Evolutionary conservation across 306 rosid genomes (phyloP), one percentile per base, ranked within the genome.

Genomic region (Senna tora): DNA sequence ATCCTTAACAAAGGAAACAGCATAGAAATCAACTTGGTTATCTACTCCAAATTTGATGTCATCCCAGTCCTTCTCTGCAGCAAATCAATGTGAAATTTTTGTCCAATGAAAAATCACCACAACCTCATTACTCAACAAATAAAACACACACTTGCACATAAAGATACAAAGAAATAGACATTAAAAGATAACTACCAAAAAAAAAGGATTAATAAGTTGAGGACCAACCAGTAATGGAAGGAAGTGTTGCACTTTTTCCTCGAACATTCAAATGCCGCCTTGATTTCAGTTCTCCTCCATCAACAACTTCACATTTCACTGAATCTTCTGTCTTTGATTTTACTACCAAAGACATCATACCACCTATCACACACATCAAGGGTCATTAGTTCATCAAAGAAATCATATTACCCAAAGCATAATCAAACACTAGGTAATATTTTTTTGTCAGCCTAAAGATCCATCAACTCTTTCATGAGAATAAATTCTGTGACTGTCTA

Each of bases 31-130:
- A 78, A 94, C 97, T 88, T 85, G 46, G 85, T 94, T 94, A 70
- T 94, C 99, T 47, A 91, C 97, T 82, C 99, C 99, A 75, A 94
- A 94, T 84, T 94, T 88, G 76, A 94, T 94, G 77, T 94, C 99
- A 65, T 94, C 99, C 99, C 99, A 94, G 77, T 94, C 99, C 94
- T 94, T 94, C 77, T 94, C 99, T 89, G 99, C 81, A 87, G 51
- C 8, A 89, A 73, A 74, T 55, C 43, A 82, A 73, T 11, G 61
- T 9, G 45, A 84, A 13, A 51, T 34, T 72, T 21, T 69, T 52
- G 46, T 57, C 33, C 50, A 47, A 3, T 57, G 51, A 21, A 6
- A 50, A 61, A 46, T 46, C 69, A 51, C 21, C 32, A 54, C 25
- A 78, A 53, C 54, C 58, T 51, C 5, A 21, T 16, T 54, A 57